A percentile compares a stretch with the other conserved stretches of the same genome.
These are phyloP conservation scores for Echinosophora koreensis DNA, from an alignment of 306 rosid genomes.

Conservation along the genomic window DNA sequence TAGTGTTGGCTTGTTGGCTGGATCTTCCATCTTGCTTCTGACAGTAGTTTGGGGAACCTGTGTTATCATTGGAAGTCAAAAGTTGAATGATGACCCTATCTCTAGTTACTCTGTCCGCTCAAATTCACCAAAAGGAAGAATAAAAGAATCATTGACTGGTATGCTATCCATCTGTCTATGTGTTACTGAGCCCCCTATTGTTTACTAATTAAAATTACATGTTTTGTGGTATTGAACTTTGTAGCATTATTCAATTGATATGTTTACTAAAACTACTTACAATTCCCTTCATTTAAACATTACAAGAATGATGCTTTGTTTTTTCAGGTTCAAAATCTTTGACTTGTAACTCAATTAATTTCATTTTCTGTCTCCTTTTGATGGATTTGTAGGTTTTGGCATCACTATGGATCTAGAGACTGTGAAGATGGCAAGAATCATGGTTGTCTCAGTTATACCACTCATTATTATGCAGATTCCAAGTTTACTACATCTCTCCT, in stretches of 20 bases:
- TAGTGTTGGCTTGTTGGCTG: slow-evolving; percentile 49
- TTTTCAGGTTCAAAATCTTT: not conserved
- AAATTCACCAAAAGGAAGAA: slow-evolving; percentile 2
- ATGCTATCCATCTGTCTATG: not conserved
- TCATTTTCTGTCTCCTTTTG: not conserved
- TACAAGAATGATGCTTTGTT: not conserved
- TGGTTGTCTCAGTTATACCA: slow-evolving; percentile 50
- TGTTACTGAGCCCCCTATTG: not conserved
- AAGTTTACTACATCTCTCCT: slow-evolving; percentile 39
- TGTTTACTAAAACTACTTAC: not conserved
- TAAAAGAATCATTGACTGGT: slow-evolving; percentile 31
- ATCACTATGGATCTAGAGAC: slow-evolving; percentile 49
- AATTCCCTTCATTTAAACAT: not conserved
- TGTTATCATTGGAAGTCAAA: slow-evolving; percentile 41
- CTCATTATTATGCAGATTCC: slow-evolving; percentile 55
- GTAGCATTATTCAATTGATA: not conserved
- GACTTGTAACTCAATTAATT: not conserved
- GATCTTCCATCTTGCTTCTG: slow-evolving; percentile 45
- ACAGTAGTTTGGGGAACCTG: slow-evolving; percentile 53
- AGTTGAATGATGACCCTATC: not conserved
- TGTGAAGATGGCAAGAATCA: slow-evolving; percentile 46
- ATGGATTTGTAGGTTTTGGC: slow-evolving; percentile 48
- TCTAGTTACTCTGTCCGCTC: not conserved
- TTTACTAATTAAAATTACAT: not conserved
- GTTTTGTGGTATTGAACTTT: not conserved